Conservation (phyloP, 1,284 basidiomycete species). For the Pseudozyma tsukubaensis region DNA sequence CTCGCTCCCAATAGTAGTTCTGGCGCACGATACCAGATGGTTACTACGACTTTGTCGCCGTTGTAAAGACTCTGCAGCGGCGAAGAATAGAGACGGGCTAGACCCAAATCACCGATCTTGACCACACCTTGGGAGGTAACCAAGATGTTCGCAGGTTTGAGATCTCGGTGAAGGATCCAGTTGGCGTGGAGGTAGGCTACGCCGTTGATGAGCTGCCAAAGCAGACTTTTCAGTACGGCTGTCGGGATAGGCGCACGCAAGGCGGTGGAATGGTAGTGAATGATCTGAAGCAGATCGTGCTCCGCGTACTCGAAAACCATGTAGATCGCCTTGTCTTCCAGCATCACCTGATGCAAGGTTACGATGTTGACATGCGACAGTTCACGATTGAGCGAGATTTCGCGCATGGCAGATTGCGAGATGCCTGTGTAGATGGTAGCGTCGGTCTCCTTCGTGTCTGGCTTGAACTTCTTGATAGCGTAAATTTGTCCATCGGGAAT, state of each 20-base stretch:
- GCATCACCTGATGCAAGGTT: constrained; percentile 89
- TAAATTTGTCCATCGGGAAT: constrained; percentile 70
- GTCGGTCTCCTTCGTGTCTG: constrained; percentile 78
- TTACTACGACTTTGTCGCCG: constrained; percentile 97
- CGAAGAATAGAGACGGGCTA: constrained; percentile 86
- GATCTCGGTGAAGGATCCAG: constrained; percentile 94
- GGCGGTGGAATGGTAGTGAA: constrained; percentile 94
- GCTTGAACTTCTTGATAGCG: constrained; percentile 99
- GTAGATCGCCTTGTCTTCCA: constrained; percentile 87
- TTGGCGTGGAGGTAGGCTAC: constrained; percentile 93
- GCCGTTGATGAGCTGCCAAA: constrained; percentile 95
- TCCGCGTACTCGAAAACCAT: constrained; percentile 99
- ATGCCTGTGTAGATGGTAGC: constrained; percentile 87
- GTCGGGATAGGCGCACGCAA: constrained; percentile 80
- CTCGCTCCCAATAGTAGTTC: constrained; percentile 93
- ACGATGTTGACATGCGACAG: constrained; percentile 93
- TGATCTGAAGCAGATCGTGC: constrained; percentile 90
- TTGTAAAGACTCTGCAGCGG: constrained; percentile 82
- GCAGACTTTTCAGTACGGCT: constrained; percentile 87
- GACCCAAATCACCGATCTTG: constrained; percentile 96
- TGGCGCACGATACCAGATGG: constrained; percentile 98
- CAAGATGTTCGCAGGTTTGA: constrained; percentile 98
- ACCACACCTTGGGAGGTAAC: constrained; percentile 89
- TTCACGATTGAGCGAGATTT: constrained; percentile 96
- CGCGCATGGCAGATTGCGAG: constrained; percentile 93